Evolutionary conservation across 805 yeast genomes (phyloP).

Genomic region (Starmerella sirachaensis): DNA sequence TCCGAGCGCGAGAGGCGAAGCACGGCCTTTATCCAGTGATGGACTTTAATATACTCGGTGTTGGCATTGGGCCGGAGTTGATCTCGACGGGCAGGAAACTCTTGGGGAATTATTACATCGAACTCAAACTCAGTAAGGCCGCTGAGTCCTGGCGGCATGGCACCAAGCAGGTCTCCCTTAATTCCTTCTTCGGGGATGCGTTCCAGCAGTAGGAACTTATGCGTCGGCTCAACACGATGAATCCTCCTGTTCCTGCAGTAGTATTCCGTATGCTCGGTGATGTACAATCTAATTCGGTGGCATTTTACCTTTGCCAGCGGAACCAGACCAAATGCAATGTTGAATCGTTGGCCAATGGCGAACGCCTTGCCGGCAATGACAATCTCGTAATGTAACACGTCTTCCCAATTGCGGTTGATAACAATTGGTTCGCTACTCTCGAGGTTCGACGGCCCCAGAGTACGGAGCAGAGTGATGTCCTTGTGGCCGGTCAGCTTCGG

Average conservation of each 20-base stretch:
- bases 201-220: slow-evolving; percentile 68
- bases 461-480: slow-evolving; percentile 57
- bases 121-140: slow-evolving; percentile 65
- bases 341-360: slow-evolving; percentile 70
- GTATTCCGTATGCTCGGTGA: slow-evolving; percentile 85
- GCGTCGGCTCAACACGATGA: slow-evolving; percentile 83
- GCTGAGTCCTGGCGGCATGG: slow-evolving; percentile 20
- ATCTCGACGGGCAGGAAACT: slow-evolving; percentile 41
- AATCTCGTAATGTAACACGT: slow-evolving; percentile 77
- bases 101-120: slow-evolving; percentile 72
- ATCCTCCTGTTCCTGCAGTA: slow-evolving; percentile 76
- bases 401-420: slow-evolving; percentile 87
- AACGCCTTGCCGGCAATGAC: slow-evolving; percentile 82
- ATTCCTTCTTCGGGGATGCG: slow-evolving; percentile 33
- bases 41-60: slow-evolving; percentile 65
- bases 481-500: slow-evolving; percentile 52
- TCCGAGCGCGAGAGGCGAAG: slow-evolving; percentile 63
- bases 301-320: slow-evolving; percentile 80
- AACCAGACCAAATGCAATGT: slow-evolving; percentile 68
- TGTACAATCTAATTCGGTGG: slow-evolving; percentile 72
- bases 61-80: slow-evolving; percentile 76
- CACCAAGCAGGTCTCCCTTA: slow-evolving; percentile 23
- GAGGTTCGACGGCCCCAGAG: slow-evolving; percentile 63
- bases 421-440: slow-evolving; percentile 92
- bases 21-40: slow-evolving; percentile 92